phyloP scores from a whole-genome alignment of 202 grass and related monocot species.

The Setaria viridis region DNA sequence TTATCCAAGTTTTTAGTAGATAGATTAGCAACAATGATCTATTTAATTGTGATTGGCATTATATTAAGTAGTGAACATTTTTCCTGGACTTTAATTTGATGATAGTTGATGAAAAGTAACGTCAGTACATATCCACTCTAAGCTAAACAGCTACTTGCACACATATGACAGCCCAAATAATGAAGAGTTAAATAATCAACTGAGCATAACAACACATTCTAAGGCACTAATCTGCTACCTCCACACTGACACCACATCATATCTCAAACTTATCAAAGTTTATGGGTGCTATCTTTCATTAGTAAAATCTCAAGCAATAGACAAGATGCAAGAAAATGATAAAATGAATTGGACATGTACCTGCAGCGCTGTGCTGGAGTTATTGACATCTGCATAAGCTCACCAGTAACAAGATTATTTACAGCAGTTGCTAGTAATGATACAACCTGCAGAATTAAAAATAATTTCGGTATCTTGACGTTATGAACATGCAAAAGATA shows the following conservation, averaged over 20 bases:
- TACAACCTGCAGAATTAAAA: slow-evolving; percentile 54
- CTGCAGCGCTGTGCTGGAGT: slow-evolving; percentile 59
- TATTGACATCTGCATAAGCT: slow-evolving; percentile 66
- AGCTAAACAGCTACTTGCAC: not conserved
- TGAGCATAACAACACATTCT: not conserved
- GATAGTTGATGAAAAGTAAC: not conserved
- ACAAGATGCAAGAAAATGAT: not conserved
- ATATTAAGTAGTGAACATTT: not conserved
- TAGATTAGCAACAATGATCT: not conserved
- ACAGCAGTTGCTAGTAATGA: slow-evolving; percentile 60
- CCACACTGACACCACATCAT: not conserved
- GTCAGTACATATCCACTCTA: not conserved
- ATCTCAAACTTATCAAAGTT: slow-evolving; percentile 20
- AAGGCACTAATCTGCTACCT: not conserved
- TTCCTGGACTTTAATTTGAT: not conserved
- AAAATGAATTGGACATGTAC: slow-evolving; percentile 42
- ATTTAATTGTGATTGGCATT: not conserved
- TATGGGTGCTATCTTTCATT: not conserved
- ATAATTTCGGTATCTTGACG: not conserved
- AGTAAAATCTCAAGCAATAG: not conserved
- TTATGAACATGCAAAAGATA: not conserved
- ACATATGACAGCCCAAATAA: not conserved
- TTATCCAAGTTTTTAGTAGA: slow-evolving; percentile 1
- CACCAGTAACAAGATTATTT: slow-evolving; percentile 67
- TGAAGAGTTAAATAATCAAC: not conserved